Evolutionary conservation across 1,284 basidiomycete species (phyloP).

Genomic region (Microbotryum silenes-acaulis): DNA sequence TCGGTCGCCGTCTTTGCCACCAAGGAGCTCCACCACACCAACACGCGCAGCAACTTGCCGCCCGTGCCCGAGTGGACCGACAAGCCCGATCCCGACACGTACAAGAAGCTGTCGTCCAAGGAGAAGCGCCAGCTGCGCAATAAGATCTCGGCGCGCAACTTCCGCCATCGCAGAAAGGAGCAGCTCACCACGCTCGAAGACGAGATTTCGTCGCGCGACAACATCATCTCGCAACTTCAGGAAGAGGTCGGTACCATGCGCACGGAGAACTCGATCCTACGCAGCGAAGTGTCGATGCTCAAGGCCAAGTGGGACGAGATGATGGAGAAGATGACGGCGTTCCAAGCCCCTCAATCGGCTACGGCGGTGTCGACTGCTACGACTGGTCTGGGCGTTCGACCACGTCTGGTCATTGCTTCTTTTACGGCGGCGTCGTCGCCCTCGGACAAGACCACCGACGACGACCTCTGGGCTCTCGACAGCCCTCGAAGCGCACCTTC

Average conservation of each 20-base stretch:
- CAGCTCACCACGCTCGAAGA: slow-evolving; percentile 52
- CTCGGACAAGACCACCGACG: slow-evolving; percentile 18
- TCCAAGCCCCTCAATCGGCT: slow-evolving; percentile 35
- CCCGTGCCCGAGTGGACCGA: slow-evolving; percentile 36
- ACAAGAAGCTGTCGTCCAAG: slow-evolving; percentile 89
- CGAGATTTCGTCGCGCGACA: slow-evolving; percentile 86
- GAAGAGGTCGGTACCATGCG: slow-evolving; percentile 48
- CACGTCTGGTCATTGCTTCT: slow-evolving; percentile 16
- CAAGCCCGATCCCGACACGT: slow-evolving; percentile 74
- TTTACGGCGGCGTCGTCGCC: slow-evolving; percentile 12
- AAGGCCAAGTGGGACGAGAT: slow-evolving; percentile 51
- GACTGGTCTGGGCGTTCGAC: slow-evolving; percentile 23
- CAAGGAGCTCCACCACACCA: slow-evolving; percentile 25
- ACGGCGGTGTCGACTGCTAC: slow-evolving; percentile 19
- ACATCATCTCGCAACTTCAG: slow-evolving; percentile 77
- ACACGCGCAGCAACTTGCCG: slow-evolving; percentile 11
- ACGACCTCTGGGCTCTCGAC: slow-evolving; percentile 18
- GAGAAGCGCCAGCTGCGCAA: slow-evolving; percentile 94
- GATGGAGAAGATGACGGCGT: slow-evolving; percentile 41
- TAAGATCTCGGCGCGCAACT: slow-evolving; percentile 93
- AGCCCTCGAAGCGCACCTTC: slow-evolving; percentile 3
- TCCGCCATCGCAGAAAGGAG: slow-evolving; percentile 87
- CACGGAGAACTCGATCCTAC: slow-evolving; percentile 70
- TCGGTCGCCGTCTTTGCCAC: slow-evolving; percentile 23
- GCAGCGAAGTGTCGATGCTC: slow-evolving; percentile 72